A percentile compares a stretch with the other conserved stretches of the same genome.
These are phyloP conservation scores for Monosporascus sp. DNA, from an alignment of 2,329 filamentous ascomycete species.

Conservation along the genomic window DNA sequence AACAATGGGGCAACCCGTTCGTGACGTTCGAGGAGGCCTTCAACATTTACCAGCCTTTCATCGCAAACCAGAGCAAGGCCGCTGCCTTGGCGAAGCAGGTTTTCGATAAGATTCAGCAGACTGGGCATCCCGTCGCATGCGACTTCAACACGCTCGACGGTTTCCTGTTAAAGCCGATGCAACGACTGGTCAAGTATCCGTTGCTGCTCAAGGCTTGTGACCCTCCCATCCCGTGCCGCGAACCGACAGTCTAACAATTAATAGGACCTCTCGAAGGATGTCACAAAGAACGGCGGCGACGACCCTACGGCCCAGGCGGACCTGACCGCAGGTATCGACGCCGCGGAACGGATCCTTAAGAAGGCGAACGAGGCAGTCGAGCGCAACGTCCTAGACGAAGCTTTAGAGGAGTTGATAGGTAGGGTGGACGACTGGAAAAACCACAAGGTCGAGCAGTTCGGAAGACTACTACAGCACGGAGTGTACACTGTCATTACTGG, in stretches of 20 bases:
- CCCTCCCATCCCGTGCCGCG: neutral
- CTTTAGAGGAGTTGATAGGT: slow-evolving; percentile 71
- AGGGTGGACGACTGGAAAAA: slow-evolving; percentile 98
- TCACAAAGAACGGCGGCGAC: slow-evolving; percentile 60
- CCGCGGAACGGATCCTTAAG: slow-evolving; percentile 74
- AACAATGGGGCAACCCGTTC: slow-evolving; percentile 96
- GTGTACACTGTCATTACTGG: slow-evolving; percentile 88
- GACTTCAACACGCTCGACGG: slow-evolving; percentile 85
- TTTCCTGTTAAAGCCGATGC: slow-evolving; percentile 94
- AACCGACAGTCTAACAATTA: slow-evolving; percentile 18
- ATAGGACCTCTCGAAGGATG: slow-evolving; percentile 69
- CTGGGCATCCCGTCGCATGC: slow-evolving; percentile 73
- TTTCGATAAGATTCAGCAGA: slow-evolving; percentile 78
- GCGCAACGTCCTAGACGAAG: slow-evolving; percentile 77
- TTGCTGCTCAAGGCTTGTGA: slow-evolving; percentile 70
- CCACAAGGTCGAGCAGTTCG: slow-evolving; percentile 85
- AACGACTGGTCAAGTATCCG: slow-evolving; percentile 91
- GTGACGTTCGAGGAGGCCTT: slow-evolving; percentile 80
- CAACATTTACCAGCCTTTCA: slow-evolving; percentile 92
- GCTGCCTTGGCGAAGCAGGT: slow-evolving; percentile 77
- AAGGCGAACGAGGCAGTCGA: slow-evolving; percentile 90
- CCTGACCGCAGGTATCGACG: slow-evolving; percentile 70
- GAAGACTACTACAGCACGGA: slow-evolving; percentile 80
- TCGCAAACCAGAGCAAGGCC: slow-evolving; percentile 91
- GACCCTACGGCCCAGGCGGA: slow-evolving; percentile 57